A percentile compares a stretch with the other conserved stretches of the same genome.
Evolutionary conservation across 352 stramenopile species (phyloP).

Genomic region (Thraustochytrium striatum): DNA sequence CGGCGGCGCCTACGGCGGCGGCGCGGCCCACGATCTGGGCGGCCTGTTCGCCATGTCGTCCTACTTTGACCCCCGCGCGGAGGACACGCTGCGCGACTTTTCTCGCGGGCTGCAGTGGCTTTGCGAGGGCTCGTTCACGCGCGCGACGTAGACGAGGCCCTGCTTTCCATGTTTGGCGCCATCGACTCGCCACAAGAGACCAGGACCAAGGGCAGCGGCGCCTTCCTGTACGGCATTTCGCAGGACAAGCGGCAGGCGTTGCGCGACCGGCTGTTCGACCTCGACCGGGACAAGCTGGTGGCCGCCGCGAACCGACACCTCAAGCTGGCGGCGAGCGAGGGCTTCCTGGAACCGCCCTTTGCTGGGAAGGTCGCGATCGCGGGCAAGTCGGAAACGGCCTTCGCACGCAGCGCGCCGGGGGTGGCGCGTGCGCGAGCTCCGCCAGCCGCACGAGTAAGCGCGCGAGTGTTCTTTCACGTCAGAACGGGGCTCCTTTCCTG

Average conservation of each 20-base stretch:
- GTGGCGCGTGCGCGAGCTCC: too few species aligned
- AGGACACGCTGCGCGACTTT: slow-evolving; percentile 33
- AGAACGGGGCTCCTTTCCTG: too few species aligned
- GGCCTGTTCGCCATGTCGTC: slow-evolving; percentile 38
- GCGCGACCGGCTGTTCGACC: slow-evolving; percentile 30
- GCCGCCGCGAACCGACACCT: background rate
- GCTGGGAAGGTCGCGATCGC: background rate
- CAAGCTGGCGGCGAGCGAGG: background rate
- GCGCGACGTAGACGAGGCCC: slow-evolving; percentile 31
- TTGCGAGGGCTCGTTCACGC: slow-evolving; percentile 13
- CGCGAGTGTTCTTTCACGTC: too few species aligned
- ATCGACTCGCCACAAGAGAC: slow-evolving; percentile 17
- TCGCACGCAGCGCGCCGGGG: background rate
- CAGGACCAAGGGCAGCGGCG: slow-evolving; percentile 24
- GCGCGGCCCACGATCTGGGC: slow-evolving; percentile 15
- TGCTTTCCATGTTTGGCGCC: slow-evolving; percentile 40
- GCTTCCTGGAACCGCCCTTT: background rate
- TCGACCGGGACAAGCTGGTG: slow-evolving; percentile 12
- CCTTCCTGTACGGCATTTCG: slow-evolving; percentile 29
- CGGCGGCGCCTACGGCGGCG: slow-evolving; percentile 34
- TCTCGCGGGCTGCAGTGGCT: slow-evolving; percentile 1
- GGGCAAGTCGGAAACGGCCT: background rate
- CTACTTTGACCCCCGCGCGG: slow-evolving; percentile 35
- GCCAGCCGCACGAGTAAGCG: too few species aligned
- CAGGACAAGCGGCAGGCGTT: slow-evolving; percentile 1